Evolutionary conservation across 1,284 basidiomycete genomes (phyloP), one percentile per base, ranked within the genome.

Genomic region (Paramarasmius palmivorus): DNA sequence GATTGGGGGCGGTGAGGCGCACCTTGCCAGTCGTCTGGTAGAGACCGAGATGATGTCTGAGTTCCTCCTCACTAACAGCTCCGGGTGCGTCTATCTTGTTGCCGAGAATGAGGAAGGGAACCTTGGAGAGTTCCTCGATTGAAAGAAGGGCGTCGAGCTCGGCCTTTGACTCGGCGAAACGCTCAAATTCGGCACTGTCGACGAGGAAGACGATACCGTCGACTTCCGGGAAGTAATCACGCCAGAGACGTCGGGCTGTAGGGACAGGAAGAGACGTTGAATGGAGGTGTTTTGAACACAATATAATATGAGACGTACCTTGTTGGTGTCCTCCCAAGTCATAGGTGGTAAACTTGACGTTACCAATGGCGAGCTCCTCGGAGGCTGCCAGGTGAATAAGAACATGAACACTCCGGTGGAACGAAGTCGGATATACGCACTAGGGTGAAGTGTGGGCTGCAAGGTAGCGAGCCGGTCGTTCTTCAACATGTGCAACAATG

Each of bases 51-150:
- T 95, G 85, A 71, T 98, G 93, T 67, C 97, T 88, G 59, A 99
- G 80, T 73, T 99, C 95, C 69, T 99, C 96, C 76, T 99, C 97
- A 58, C 91, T 94, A 58, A 99, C 95, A 32, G 97, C 97, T 48
- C 95, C 94, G 4, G 89, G 86, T n/a, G 95, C 95, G 67, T 99
- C 97, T 66, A 99, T 99, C 85, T 99, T 99, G 86, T 99, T 99
- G 49, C 97, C 97, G 53, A 99, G 88, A 58, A 99, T 88, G 55
- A 99, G 85, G 90, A 99, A 99, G 52, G 97, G 97, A 32, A 99
- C 97, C 73, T 93, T 96, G 63, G 87, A 81, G 57, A 97, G 87
- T 70, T 94, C 89, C 73, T 99, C 96, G 65, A 99, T 99, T 40
- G 88, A 86, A 46, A 97, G 86, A 54, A 99, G 84, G 8, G 94